phyloP scores from a whole-genome alignment of 2,329 filamentous ascomycete genomes.

The Eutypella sp. region DNA sequence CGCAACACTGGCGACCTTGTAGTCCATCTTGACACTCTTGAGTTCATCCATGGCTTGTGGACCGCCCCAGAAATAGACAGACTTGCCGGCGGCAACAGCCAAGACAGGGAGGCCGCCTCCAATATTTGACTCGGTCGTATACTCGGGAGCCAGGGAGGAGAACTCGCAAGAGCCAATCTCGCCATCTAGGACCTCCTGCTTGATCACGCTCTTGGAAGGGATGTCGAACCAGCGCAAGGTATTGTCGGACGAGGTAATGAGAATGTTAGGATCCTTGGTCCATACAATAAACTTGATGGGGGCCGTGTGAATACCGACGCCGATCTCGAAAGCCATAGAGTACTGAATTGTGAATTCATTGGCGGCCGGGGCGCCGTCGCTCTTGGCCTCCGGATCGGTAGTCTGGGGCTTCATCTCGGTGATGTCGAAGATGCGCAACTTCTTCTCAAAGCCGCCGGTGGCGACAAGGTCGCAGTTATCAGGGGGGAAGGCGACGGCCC shows the following conservation, averaged over 20 bases:
- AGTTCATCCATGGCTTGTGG: constrained; percentile 62
- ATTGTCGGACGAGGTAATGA: constrained; percentile 90
- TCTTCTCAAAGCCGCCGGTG: constrained; percentile 94
- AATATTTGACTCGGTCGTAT: constrained; percentile 56
- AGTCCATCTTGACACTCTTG: constrained; percentile 74
- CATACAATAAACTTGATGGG: constrained; percentile 97
- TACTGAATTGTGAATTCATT: constrained; percentile 46
- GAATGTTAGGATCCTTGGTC: constrained; percentile 80
- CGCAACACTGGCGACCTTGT: constrained; percentile 87
- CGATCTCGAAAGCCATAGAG: constrained; percentile 77
- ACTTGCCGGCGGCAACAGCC: constrained; percentile 90
- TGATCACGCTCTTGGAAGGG: constrained; percentile 67
- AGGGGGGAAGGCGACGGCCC: constrained; percentile 83
- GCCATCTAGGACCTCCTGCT: constrained; percentile 73
- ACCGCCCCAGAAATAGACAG: constrained; percentile 87
- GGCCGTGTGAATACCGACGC: constrained; percentile 73
- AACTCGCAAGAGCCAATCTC: constrained; percentile 91
- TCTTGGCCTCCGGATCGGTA: constrained; percentile 24
- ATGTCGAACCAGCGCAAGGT: constrained; percentile 94
- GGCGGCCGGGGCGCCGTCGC: constrained; percentile 24
- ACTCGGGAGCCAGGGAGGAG: constrained; percentile 58
- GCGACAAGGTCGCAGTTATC: constrained; percentile 80
- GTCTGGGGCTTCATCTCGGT: constrained; percentile 48
- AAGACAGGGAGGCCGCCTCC: constrained; percentile 67
- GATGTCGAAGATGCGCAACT: constrained; percentile 88